These are phyloP conservation scores for Crocinoboletus sp. DNA, from an alignment of 1,284 basidiomycete species.

Conservation along the genomic window DNA sequence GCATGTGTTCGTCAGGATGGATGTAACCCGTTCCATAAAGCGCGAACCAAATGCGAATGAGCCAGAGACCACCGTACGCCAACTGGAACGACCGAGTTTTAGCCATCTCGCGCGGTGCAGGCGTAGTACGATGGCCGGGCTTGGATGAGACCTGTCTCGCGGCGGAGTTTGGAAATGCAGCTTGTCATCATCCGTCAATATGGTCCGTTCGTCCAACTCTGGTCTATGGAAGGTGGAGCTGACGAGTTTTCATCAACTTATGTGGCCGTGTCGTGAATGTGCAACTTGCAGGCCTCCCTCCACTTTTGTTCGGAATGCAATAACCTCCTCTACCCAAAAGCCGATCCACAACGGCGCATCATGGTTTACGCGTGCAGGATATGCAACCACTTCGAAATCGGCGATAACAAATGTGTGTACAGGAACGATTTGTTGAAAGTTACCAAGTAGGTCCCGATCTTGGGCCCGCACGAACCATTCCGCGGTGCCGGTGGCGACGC, in stretches of 20 bases:
- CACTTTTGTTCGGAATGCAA: constrained; percentile 92
- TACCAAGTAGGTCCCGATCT: constrained; percentile 66
- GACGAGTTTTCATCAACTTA: constrained; percentile 3
- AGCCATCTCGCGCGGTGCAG: constrained; percentile 9
- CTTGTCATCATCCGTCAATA: constrained; percentile 17
- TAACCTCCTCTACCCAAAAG: constrained; percentile 92
- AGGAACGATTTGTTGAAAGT: constrained; percentile 92
- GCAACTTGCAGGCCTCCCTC: constrained; percentile 55
- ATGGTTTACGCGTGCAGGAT: constrained; percentile 95
- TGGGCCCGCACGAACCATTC: background rate
- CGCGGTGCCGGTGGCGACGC: constrained; percentile 10
- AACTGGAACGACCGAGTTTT: constrained; percentile 14
- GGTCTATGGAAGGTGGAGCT: constrained; percentile 11
- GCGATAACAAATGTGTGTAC: constrained; percentile 88
- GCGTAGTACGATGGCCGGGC: background rate
- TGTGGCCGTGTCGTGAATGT: background rate
- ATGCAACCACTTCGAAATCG: constrained; percentile 85
- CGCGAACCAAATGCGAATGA: constrained; percentile 32
- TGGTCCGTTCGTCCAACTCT: constrained; percentile 24
- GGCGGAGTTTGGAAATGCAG: constrained; percentile 29
- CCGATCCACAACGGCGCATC: constrained; percentile 79
- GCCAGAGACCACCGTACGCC: constrained; percentile 25
- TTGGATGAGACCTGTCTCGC: background rate
- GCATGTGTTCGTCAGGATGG: constrained; percentile 42
- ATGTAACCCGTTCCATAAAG: constrained; percentile 37